Evolutionary conservation across 2,329 filamentous ascomycete species (phyloP), one percentile per base, ranked within the genome.

Genomic region (Trichoderma sp.): DNA sequence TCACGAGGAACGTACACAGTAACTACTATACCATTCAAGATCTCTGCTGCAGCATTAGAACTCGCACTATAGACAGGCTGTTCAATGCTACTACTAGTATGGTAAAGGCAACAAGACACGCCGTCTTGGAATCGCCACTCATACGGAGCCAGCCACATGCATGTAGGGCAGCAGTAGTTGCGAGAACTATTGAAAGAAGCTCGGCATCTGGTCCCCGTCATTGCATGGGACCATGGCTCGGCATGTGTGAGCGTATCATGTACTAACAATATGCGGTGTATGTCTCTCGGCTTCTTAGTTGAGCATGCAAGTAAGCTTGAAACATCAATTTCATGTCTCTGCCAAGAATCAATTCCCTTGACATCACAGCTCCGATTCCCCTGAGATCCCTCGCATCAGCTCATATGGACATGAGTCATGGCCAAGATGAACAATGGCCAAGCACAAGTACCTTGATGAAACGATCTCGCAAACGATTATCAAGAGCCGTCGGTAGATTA

Each of bases 261-360:
- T 30, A n/a, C n/a, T n/a, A 51, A 51, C 34, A 64, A 64, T n/a
- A 64, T 64, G 60, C 60, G 60, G 60, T 64, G 60, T 55, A 37
- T 39, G 26, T 8, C 32, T 37, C 49, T 26, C 18, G 6, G 16
- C 11, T 18, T 55, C n/a, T 52, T 28, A 11, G 43, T 34, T 16
- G 39, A 37, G 28, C 14, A 39, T n/a, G 39, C 59, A 21, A 18
- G 60, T 43, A 8, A 24, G 2, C 18, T 64, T 43, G 18, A 39
- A 54, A 54, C 32, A 49, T 64, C 49, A 30, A 26, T 24, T 51
- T 49, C 60, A 34, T 64, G 49, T 24, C 30, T 64, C 60, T 39
- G 24, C 11, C 34, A 30, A 55, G 28, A 54, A 10, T 4, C 18
- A 34, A 16, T 26, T 16, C n/a, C 5, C 18, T 55, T 39, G 46